Conservation (phyloP, 2,329 filamentous ascomycete genomes). For the Phyllosticta capitalensis region DNA sequence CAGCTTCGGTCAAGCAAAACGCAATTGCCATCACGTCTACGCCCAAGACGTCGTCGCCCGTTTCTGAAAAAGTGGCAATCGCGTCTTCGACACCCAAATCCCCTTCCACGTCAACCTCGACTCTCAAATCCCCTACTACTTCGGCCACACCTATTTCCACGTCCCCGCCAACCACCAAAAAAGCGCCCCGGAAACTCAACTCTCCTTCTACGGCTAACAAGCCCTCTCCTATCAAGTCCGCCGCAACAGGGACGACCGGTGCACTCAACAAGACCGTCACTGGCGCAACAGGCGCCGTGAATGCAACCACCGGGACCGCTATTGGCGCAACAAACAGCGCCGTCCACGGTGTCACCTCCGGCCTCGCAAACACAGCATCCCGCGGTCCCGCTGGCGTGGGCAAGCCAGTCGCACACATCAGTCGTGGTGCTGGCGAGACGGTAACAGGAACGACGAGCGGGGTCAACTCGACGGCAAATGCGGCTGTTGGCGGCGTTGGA, state of each 20-base stretch:
- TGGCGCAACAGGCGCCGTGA: conserved; percentile 25
- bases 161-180: conserved; percentile 10
- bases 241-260: conserved; percentile 24
- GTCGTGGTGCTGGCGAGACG: conserved; percentile 33
- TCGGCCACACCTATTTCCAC: neutral
- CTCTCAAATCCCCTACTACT: neutral
- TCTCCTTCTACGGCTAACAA: neutral
- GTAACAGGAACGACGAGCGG: conserved; percentile 30
- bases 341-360: conserved; percentile 28
- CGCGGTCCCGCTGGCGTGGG: conserved; percentile 25
- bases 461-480: conserved; percentile 31
- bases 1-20: neutral
- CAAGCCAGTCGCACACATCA: conserved; percentile 31
- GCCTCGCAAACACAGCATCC: conserved; percentile 29
- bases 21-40: neutral
- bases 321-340: conserved; percentile 27
- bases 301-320: conserved; percentile 28
- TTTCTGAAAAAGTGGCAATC: conserved; percentile 14
- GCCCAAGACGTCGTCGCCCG: conserved; percentile 2
- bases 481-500: conserved; percentile 32
- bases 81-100: neutral
- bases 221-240: conserved; percentile 22
- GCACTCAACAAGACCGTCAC: conserved; percentile 28
- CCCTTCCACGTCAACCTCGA: neutral
- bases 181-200: conserved; percentile 1